Conservation (phyloP, 495 filamentous ascomycete species). For the Penicillium nucicola region DNA sequence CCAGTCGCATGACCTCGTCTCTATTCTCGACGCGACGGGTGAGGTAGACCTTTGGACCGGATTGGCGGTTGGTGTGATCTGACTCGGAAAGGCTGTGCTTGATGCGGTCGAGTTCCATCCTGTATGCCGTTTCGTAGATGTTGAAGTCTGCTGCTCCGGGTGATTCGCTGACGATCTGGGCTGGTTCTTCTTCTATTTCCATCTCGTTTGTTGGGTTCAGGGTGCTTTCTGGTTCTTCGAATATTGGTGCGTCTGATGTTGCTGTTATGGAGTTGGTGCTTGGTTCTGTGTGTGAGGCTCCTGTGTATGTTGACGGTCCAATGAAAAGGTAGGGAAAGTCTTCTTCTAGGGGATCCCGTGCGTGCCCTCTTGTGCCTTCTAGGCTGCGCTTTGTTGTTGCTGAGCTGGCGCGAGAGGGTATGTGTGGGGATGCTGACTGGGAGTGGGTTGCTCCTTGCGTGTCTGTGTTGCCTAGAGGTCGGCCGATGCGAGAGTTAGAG, state of each 20-base stretch:
- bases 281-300: constrained; percentile 17
- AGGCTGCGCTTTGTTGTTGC: constrained; percentile 38
- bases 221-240: constrained; percentile 25
- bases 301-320: constrained; percentile 53
- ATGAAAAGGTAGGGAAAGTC: constrained; percentile 70
- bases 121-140: constrained; percentile 85
- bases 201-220: constrained; percentile 14
- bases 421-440: constrained; percentile 23
- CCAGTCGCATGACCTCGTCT: constrained; percentile 40
- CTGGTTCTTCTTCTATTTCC: constrained; percentile 16
- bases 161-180: constrained; percentile 68
- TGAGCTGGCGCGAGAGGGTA: constrained; percentile 35
- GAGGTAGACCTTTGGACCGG: constrained; percentile 50
- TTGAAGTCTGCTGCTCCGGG: constrained; percentile 77
- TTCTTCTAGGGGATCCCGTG: constrained; percentile 59
- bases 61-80: constrained; percentile 11
- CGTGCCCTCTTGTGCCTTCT: constrained; percentile 58
- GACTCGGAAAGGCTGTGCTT: constrained; percentile 33
- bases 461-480: constrained; percentile 20
- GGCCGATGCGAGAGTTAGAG: constrained; percentile 25
- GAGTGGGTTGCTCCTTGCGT: constrained; percentile 11
- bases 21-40: constrained; percentile 58
- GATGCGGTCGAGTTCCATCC: constrained; percentile 76
- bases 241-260: constrained; percentile 4
- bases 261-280: constrained; percentile 5